These are phyloP conservation scores for Neurospora sublineolata DNA, from an alignment of 495 filamentous ascomycete species.

Conservation along the genomic window DNA sequence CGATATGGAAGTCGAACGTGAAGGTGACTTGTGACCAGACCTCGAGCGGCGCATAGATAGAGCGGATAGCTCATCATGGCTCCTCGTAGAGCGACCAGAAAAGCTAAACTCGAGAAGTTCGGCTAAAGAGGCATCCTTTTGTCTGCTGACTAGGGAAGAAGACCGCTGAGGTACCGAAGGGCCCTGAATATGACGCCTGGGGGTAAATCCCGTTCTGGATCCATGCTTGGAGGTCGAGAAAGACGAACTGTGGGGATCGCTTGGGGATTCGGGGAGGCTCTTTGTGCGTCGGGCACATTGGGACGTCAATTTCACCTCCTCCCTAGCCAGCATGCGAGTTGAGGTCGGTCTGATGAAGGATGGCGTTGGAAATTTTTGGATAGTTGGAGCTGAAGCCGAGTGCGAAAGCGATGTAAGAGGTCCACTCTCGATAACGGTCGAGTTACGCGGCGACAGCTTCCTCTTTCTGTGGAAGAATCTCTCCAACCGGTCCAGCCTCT, in stretches of 20 bases:
- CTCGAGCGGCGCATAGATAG: slow-evolving; percentile 5
- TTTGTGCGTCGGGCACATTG: slow-evolving; percentile 20
- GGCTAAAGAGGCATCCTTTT: slow-evolving; percentile 2
- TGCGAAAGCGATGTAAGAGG: not conserved
- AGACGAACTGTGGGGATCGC: not conserved
- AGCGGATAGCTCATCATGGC: not conserved
- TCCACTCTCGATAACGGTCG: not conserved
- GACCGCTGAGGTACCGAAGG: slow-evolving; percentile 11
- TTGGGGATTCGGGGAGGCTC: slow-evolving; percentile 28
- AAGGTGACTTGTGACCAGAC: slow-evolving; percentile 5
- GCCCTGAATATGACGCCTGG: not conserved
- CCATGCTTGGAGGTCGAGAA: not conserved
- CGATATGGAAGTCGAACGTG: slow-evolving; percentile 6
- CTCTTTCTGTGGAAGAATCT: slow-evolving; percentile 21
- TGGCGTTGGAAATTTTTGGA: slow-evolving; percentile 29
- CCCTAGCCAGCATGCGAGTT: slow-evolving; percentile 33
- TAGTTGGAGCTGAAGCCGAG: not conserved
- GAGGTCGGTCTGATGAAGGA: slow-evolving; percentile 38
- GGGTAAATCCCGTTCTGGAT: not conserved
- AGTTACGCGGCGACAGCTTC: not conserved
- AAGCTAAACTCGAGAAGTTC: slow-evolving; percentile 18
- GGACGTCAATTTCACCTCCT: slow-evolving; percentile 19
- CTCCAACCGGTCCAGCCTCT: slow-evolving; percentile 21
- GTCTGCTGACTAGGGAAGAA: slow-evolving; percentile 4
- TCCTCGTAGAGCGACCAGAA: not conserved